phyloP scores from a whole-genome alignment of 148 eudicot genomes.

The Persicaria tinctoria region DNA sequence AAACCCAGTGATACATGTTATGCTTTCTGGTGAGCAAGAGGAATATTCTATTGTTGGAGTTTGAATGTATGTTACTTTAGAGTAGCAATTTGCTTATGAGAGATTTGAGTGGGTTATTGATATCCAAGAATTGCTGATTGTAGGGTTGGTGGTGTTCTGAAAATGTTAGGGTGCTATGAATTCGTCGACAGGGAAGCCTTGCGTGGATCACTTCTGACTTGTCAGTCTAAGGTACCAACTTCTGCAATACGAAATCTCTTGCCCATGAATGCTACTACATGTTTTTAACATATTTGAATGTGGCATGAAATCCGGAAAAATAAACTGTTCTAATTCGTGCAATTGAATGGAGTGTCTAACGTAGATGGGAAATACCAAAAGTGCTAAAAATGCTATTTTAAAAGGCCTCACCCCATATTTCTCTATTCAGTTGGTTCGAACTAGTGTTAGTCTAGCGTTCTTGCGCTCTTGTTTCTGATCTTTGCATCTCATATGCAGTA shows the following conservation, averaged over 20 bases:
- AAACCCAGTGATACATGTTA: constrained; percentile 85
- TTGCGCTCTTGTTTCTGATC: neutral
- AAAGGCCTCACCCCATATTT: neutral
- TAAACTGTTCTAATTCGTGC: neutral
- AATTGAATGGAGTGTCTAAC: neutral
- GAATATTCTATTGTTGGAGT: neutral
- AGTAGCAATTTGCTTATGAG: neutral
- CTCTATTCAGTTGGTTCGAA: neutral
- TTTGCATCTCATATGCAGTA: constrained; percentile 31
- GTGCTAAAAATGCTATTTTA: neutral
- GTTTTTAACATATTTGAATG: neutral
- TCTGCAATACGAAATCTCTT: neutral
- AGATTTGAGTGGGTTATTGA: neutral
- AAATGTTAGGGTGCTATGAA: constrained; percentile 58
- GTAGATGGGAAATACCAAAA: neutral
- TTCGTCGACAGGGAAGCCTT: constrained; percentile 44
- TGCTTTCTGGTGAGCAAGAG: constrained; percentile 67
- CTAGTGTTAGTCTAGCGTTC: too few species aligned
- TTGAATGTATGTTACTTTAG: neutral
- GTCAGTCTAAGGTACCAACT: constrained; percentile 68
- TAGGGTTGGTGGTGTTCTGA: constrained; percentile 78
- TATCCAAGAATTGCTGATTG: neutral
- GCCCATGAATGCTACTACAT: neutral
- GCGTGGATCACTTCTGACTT: constrained; percentile 49
- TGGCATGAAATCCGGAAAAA: neutral